Evolutionary conservation across 345 rosid genomes (phyloP).

Genomic region (Lumnitzera racemosa): DNA sequence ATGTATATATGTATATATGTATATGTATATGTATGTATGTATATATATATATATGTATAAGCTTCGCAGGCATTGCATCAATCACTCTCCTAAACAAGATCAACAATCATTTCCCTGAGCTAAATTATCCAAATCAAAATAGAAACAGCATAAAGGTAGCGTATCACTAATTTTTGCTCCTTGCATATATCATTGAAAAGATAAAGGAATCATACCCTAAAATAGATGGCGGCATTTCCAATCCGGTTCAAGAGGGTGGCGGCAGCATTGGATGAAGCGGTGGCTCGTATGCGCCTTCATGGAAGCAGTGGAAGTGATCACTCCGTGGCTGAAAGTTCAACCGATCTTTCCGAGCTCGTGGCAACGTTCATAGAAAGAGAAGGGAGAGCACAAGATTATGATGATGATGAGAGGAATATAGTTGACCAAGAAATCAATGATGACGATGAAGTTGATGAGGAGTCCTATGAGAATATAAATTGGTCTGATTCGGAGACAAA

Average conservation of each 20-base stretch:
- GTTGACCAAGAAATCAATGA: background rate
- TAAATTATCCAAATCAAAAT: no score
- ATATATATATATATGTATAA: no score
- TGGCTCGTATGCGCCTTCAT: constrained; percentile 24
- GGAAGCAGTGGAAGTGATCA: constrained; percentile 70
- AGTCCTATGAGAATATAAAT: constrained; percentile 1
- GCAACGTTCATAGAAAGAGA: constrained; percentile 67
- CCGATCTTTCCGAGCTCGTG: constrained; percentile 69
- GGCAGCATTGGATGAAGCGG: constrained; percentile 36
- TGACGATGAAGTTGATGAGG: constrained; percentile 1
- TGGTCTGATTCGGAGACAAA: constrained; percentile 9
- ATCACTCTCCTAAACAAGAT: no score
- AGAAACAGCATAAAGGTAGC: no score
- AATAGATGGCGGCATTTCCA: constrained; percentile 16
- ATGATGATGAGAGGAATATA: background rate
- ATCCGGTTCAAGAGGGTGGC: constrained; percentile 27
- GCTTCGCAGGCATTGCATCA: no score
- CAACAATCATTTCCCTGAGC: no score
- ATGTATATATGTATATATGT: no score
- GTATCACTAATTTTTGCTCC: background rate
- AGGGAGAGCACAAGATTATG: constrained; percentile 9
- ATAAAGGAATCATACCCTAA: no score
- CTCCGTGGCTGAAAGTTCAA: constrained; percentile 20
- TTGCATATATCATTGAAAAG: no score
- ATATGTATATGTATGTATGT: no score